Percentiles rank a stretch among this genome's conserved stretches.
These are phyloP conservation scores for Moniliophthora roreri DNA, from an alignment of 1,284 basidiomycete species.

Conservation along the genomic window DNA sequence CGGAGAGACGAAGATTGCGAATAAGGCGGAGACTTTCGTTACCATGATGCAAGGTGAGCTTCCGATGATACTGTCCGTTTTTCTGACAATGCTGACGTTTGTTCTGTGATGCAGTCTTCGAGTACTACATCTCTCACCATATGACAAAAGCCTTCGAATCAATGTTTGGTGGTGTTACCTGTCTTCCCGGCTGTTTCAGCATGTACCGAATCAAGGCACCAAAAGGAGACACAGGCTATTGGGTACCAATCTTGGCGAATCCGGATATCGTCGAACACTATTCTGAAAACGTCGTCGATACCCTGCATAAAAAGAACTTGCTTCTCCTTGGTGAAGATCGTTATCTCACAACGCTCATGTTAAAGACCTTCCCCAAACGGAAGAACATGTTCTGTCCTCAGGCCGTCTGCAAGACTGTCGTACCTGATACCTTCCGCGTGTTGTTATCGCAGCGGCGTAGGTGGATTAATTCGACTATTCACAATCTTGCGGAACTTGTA, in stretches of 20 bases:
- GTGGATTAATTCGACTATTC: slow-evolving; percentile 99
- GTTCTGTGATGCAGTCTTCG: slow-evolving; percentile 69
- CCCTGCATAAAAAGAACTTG: slow-evolving; percentile 98
- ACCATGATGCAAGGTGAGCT: slow-evolving; percentile 95
- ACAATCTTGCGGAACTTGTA: slow-evolving; percentile 93
- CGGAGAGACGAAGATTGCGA: slow-evolving; percentile 98
- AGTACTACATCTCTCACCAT: slow-evolving; percentile 99
- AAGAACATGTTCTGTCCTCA: slow-evolving; percentile 99
- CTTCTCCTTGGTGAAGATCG: slow-evolving; percentile 98
- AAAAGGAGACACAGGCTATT: slow-evolving; percentile 90
- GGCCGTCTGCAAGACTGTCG: slow-evolving; percentile 97
- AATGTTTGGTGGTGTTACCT: slow-evolving; percentile 99
- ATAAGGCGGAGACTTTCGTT: slow-evolving; percentile 97
- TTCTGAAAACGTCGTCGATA: slow-evolving; percentile 97
- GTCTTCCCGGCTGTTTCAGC: slow-evolving; percentile 98
- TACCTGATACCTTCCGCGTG: slow-evolving; percentile 93
- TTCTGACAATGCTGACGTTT: slow-evolving; percentile 14
- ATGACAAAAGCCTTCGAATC: slow-evolving; percentile 99
- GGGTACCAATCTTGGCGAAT: slow-evolving; percentile 98
- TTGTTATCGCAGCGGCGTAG: slow-evolving; percentile 95
- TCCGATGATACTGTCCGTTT: slow-evolving; percentile 17
- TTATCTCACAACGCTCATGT: slow-evolving; percentile 92
- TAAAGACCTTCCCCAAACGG: slow-evolving; percentile 98
- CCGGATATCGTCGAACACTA: slow-evolving; percentile 98
- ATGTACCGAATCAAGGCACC: slow-evolving; percentile 99